Conservation (phyloP, 176 grass and related monocot species). For the Raddia distichophylla region DNA sequence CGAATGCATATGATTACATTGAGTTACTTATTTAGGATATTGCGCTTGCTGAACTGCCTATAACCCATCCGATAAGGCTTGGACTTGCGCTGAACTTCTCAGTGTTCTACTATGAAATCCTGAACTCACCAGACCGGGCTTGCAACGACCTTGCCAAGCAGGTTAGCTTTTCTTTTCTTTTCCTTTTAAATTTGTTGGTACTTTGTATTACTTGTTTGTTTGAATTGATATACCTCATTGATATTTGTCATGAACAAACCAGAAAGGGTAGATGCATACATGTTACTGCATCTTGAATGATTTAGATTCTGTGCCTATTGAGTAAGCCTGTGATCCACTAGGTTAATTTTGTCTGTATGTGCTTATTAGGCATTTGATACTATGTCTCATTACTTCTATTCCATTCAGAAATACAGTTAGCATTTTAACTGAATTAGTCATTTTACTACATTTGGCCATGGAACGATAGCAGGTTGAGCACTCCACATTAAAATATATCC, state of each 20-base stretch:
- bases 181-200: not conserved
- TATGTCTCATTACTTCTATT: no score
- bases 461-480: no score
- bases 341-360: not conserved
- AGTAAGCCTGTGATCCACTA: not conserved
- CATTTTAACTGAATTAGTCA: no score
- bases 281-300: not conserved
- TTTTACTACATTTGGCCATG: no score
- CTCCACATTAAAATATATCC: no score
- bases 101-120: constrained; percentile 69
- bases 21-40: constrained; percentile 42
- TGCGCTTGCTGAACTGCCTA: constrained; percentile 51
- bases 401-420: no score
- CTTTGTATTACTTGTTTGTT: not conserved
- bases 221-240: not conserved
- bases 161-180: constrained; percentile 32
- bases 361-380: constrained; percentile 54
- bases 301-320: not conserved
- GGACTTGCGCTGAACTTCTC: constrained; percentile 66
- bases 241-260: not conserved
- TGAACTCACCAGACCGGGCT: constrained; percentile 60
- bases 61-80: constrained; percentile 66
- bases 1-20: not conserved
- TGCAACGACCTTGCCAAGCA: constrained; percentile 67
- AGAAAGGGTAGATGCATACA: not conserved